Evolutionary conservation across 768 basidiomycete genomes (phyloP), one percentile per base, ranked within the genome.

Genomic region (Russula virescens): DNA sequence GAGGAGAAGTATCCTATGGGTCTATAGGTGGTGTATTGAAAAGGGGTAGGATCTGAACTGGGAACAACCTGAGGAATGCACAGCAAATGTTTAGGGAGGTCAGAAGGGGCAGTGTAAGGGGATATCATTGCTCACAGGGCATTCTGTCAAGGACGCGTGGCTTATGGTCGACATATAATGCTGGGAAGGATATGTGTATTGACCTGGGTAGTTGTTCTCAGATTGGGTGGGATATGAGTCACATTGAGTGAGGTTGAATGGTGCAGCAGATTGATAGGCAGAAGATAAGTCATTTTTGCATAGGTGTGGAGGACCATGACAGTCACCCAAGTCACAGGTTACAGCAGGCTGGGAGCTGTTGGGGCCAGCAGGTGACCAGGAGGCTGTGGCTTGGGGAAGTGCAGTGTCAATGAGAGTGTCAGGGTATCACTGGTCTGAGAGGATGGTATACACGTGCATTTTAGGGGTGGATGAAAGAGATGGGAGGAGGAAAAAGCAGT

Each of bases 121-220:
- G 14, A 16, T 13, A 11, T 11, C 21, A 25, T 11, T 18, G 31
- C 62, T 40, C 42, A 66, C 65, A 18, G 62, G 65, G 26, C 60
- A 66, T 26, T 52, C 65, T 14, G 55, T 55, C 14, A 66, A 63
- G 21, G 65, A 54, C 11, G 43, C 38, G n/a, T 64, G 64, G 45
- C 64, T 66, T n/a, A 51, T 58, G 19, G 3, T 18, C 9, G 52
- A 10, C 6, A 42, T 5, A 34, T 43, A 28, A n/a, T n/a, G n/a
- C 42, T 63, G 61, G 1, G 52, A n/a, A 42, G 43, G 38, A 28
- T 66, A 63, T 21, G n/a, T 11, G 31, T 51, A 52, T 14, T 56
- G 63, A 10, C 25, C 56, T 10, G 63, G 10, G 19, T 28, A 64
- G 19, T 61, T 34, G 5, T 8, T 11, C 5, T 53, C 35, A 13